Base-by-base conservation (phyloP, 805 yeast species). In the Candida sithepensis region DNA sequence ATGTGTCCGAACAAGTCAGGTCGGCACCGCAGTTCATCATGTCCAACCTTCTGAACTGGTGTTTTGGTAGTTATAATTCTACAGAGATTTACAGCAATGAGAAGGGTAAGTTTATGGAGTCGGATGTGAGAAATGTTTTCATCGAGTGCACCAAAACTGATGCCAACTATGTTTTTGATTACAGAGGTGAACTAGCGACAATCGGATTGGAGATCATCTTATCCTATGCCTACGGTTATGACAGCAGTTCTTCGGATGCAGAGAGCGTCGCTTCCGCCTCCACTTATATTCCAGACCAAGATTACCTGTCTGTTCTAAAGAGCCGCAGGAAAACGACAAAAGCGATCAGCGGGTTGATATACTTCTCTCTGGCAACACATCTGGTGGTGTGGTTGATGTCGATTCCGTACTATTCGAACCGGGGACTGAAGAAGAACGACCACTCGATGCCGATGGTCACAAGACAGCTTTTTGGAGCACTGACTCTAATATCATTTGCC, bases 21-120 rank as follows among this genome's bases (percentile, higher is more conserved):
- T 50, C 56, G 24, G 75, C 80, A 1, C 83, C 84, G 1, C 81
- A 79, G 55, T 72, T 65, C 48, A 67, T 77, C 4, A 52, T 66
- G 10, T 65, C 73, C 0, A 64, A 72, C 6, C 43, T 76, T 3
- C 66, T 72, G 69, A 59, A 64, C 43, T 75, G 76, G 71, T 78
- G 83, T 54, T 68, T 62, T 44, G 78, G 77, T 1, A 63, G 60
- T 44, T 73, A 71, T 51, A 65, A 66, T 18, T 22, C 32, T 46
- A 49, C 41, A 18, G 50, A 50, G 22, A 18, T 37, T 5, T 38
- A 40, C 3, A 39, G 48, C 12, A 45, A 56, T 16, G 20, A 41
- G 5, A 10, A 43, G 3, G 43, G 38, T 3, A 36, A 22, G 3
- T 53, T 47, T 33, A 28, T 18, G 8, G 52, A 53, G 38, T 10